These are phyloP conservation scores for Lyophyllum decastes DNA, from an alignment of 768 basidiomycete species.

Conservation along the genomic window DNA sequence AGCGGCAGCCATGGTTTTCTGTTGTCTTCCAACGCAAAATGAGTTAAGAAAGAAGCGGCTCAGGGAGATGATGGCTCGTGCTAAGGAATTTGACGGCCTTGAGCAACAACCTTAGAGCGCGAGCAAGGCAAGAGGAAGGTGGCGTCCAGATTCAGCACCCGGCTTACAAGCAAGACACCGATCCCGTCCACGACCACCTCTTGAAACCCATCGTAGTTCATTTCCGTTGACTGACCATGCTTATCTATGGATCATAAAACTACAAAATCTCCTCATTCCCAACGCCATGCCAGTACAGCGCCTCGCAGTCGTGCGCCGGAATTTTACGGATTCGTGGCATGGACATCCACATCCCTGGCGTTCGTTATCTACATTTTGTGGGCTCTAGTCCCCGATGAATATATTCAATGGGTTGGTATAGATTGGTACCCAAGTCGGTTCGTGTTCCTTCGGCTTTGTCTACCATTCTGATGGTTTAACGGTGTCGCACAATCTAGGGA, in stretches of 20 bases:
- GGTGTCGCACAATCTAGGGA: conserved; percentile 49
- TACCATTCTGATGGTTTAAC: neutral
- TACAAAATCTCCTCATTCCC: neutral
- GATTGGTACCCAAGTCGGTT: conserved; percentile 90
- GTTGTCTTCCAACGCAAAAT: neutral
- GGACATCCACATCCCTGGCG: conserved; percentile 72
- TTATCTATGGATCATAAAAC: neutral
- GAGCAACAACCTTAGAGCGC: neutral
- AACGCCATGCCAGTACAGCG: neutral
- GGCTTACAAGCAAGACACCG: neutral
- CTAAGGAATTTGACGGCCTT: neutral
- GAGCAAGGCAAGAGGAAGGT: no score
- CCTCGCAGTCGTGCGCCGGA: conserved; percentile 70
- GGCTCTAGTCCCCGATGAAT: conserved; percentile 77
- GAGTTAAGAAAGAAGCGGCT: neutral
- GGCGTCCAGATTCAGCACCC: neutral
- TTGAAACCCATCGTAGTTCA: neutral
- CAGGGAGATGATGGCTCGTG: neutral
- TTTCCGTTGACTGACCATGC: neutral
- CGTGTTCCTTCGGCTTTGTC: conserved; percentile 16
- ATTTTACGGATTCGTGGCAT: conserved; percentile 90
- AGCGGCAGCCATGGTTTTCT: conserved; percentile 10
- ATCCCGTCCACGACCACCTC: neutral
- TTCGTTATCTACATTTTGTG: conserved; percentile 76
- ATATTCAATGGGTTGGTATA: conserved; percentile 65